A percentile compares a stretch with the other conserved stretches of the same genome.
Evolutionary conservation across 768 basidiomycete species (phyloP).

Genomic region (Suillus hirtellus): DNA sequence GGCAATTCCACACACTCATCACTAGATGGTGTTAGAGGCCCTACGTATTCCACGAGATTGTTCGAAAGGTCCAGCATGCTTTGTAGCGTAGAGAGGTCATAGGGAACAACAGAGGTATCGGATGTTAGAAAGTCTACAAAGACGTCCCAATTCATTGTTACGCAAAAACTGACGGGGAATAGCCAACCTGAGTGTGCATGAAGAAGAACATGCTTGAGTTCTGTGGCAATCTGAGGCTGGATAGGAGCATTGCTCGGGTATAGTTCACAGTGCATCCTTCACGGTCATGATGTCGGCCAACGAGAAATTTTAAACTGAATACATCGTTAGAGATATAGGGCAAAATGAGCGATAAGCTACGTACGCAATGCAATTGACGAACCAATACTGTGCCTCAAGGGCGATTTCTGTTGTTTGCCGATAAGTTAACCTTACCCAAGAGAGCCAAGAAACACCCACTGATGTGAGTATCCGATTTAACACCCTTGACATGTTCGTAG

Average conservation of each 20-base stretch:
- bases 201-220: constrained; percentile 8
- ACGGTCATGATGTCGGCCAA: background rate
- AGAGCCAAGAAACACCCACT: constrained; percentile 2
- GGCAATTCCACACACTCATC: background rate
- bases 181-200: constrained; percentile 7
- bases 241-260: constrained; percentile 6
- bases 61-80: constrained; percentile 7
- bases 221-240: background rate
- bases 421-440: background rate
- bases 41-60: constrained; percentile 4
- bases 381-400: constrained; percentile 31
- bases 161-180: background rate
- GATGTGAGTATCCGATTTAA: constrained; percentile 21
- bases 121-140: constrained; percentile 16
- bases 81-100: constrained; percentile 12
- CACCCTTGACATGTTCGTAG: constrained; percentile 38
- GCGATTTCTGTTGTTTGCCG: constrained; percentile 18
- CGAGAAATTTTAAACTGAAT: background rate
- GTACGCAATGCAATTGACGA: background rate
- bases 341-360: background rate
- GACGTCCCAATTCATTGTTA: background rate
- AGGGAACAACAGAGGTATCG: constrained; percentile 8
- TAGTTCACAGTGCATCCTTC: constrained; percentile 11
- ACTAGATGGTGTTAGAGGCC: background rate
- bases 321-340: background rate